Percentiles rank a stretch among this genome's conserved stretches.
Evolutionary conservation across 108 stramenopile species (phyloP).

Genomic region (Skeletonema potamos): DNA sequence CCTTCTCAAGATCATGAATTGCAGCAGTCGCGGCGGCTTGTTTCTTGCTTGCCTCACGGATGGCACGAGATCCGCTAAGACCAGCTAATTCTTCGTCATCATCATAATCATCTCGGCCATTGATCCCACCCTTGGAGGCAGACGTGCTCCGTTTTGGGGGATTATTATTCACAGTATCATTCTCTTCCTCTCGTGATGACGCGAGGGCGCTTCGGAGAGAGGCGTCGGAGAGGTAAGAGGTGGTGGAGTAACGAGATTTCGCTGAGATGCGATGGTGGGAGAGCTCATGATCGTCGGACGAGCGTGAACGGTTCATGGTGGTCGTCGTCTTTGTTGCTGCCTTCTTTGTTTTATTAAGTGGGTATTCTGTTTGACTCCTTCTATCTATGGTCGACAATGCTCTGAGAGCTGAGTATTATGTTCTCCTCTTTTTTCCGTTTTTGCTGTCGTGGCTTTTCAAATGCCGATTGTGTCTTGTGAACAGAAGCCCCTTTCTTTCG

Average conservation of each 20-base stretch:
- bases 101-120: conserved; percentile 12
- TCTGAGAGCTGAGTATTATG: background rate
- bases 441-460: background rate
- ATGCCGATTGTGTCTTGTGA: background rate
- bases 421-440: background rate
- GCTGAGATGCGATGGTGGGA: conserved; percentile 1
- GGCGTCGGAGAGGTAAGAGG: background rate
- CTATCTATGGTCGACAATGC: too few species aligned
- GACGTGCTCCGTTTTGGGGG: background rate
- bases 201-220: background rate
- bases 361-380: too few species aligned
- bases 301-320: background rate
- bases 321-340: background rate
- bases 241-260: background rate
- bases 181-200: background rate
- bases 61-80: background rate
- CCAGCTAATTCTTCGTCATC: conserved; percentile 3
- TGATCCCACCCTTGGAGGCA: conserved; percentile 33
- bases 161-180: background rate
- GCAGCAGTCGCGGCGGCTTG: conserved; percentile 2
- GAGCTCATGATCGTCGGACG: conserved; percentile 1
- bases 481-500: background rate
- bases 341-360: too few species aligned
- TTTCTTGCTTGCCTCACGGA: background rate
- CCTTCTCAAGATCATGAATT: conserved; percentile 16